Conservation (phyloP, 2,329 filamentous ascomycete genomes). For the Samsoniella hepiali region DNA sequence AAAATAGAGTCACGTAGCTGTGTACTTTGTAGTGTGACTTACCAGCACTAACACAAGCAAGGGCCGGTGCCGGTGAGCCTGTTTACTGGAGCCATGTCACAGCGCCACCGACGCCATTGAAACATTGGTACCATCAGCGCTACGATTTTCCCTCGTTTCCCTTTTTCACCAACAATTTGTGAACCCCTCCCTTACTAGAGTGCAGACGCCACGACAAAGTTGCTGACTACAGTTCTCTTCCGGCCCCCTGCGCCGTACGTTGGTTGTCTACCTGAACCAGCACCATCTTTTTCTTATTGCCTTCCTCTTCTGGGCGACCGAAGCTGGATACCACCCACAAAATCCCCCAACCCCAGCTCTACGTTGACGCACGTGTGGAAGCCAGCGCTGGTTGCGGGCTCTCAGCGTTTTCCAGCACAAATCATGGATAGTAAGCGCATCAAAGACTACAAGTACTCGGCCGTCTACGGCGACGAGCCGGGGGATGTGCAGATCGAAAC, state of each 20-base stretch:
- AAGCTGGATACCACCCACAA: background rate
- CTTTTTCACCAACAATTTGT: background rate
- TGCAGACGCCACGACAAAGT: background rate
- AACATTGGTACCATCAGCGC: background rate
- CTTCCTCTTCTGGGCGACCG: background rate
- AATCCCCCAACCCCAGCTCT: background rate
- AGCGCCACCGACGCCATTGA: conserved; percentile 10
- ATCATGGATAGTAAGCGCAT: conserved; percentile 11
- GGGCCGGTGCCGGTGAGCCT: background rate
- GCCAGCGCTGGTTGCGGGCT: background rate
- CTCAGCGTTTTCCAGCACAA: background rate
- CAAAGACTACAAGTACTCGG: conserved; percentile 14
- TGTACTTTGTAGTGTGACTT: too few species aligned
- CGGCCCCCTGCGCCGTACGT: background rate
- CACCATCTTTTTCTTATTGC: too few species aligned
- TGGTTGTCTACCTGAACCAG: background rate
- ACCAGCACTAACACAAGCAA: background rate
- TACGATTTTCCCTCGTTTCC: background rate
- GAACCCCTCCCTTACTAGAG: background rate
- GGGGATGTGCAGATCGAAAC: background rate
- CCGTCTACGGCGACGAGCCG: conserved; percentile 8
- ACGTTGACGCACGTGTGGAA: conserved; percentile 9
- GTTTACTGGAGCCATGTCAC: conserved; percentile 11
- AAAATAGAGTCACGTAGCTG: background rate
- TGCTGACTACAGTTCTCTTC: background rate